These are phyloP conservation scores for Allium sativum DNA, from an alignment of 106 monocot genomes.

Conservation along the genomic window DNA sequence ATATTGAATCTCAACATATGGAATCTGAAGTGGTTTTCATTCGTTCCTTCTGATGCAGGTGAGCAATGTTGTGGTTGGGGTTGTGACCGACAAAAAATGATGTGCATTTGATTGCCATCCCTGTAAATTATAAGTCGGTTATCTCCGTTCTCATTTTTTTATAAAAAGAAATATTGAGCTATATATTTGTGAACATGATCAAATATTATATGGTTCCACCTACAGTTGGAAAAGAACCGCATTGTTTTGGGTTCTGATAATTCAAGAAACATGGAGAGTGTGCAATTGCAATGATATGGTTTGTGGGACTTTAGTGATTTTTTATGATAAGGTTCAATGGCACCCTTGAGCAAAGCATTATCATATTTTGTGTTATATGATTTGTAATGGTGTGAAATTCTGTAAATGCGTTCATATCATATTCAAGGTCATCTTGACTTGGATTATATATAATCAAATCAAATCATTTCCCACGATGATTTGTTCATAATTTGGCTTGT, in stretches of 20 bases:
- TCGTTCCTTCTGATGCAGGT: constrained; percentile 24
- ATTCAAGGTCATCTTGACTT: too few species aligned
- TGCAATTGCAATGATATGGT: neutral
- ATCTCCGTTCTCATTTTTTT: constrained; percentile 3
- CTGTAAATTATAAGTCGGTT: constrained; percentile 2
- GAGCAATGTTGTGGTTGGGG: constrained; percentile 61
- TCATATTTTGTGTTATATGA: too few species aligned
- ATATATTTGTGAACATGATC: neutral
- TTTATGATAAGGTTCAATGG: too few species aligned
- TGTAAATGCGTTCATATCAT: too few species aligned
- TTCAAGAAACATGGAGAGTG: neutral
- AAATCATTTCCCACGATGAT: too few species aligned
- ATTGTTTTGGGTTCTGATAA: neutral
- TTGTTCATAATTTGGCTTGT: too few species aligned
- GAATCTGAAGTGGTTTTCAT: neutral
- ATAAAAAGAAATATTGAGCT: neutral
- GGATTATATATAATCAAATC: too few species aligned
- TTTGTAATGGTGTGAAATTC: too few species aligned
- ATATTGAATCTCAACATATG: too few species aligned
- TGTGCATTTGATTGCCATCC: neutral
- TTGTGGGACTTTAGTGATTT: neutral
- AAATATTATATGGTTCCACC: neutral
- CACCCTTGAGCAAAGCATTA: too few species aligned
- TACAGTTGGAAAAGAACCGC: neutral
- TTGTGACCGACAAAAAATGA: constrained; percentile 38